Conservation (phyloP, 2,329 filamentous ascomycete species). For the Ascochyta fabae region DNA sequence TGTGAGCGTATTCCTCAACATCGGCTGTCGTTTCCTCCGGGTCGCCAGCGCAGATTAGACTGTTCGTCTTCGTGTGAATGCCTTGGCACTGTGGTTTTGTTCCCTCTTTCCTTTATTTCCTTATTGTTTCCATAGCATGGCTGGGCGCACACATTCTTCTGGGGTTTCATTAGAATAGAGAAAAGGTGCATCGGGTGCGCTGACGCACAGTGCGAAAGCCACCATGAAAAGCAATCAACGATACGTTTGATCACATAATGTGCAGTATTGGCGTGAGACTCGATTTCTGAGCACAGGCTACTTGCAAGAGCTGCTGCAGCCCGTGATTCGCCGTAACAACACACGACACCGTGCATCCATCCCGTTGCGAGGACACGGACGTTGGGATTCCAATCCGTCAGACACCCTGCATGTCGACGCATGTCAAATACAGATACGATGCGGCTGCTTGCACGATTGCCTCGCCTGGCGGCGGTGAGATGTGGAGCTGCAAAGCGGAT, state of each 20-base stretch:
- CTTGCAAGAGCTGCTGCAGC: conserved; percentile 3
- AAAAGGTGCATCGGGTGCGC: conserved; percentile 16
- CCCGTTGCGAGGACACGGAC: conserved; percentile 1
- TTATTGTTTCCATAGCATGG: conserved; percentile 16
- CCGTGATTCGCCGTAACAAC: conserved; percentile 4
- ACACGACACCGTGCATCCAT: conserved; percentile 10
- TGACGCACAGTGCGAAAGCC: conserved; percentile 2
- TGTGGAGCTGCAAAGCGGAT: conserved; percentile 17
- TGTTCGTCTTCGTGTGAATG: conserved; percentile 22
- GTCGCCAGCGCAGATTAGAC: conserved; percentile 33
- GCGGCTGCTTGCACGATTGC: conserved; percentile 8
- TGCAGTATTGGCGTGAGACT: neutral
- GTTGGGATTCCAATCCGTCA: neutral
- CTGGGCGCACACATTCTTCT: conserved; percentile 8
- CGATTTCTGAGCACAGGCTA: neutral
- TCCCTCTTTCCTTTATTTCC: neutral
- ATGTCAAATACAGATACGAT: conserved; percentile 3
- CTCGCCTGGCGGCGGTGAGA: conserved; percentile 13
- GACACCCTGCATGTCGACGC: neutral
- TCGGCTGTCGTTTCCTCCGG: conserved; percentile 23
- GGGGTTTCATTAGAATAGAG: conserved; percentile 18
- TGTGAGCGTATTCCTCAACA: conserved; percentile 18
- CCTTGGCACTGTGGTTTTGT: conserved; percentile 12
- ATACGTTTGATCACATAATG: conserved; percentile 18
- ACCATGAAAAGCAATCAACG: conserved; percentile 23